Conservation (phyloP, 2,329 filamentous ascomycete genomes). For the Diaporthe sp. region DNA sequence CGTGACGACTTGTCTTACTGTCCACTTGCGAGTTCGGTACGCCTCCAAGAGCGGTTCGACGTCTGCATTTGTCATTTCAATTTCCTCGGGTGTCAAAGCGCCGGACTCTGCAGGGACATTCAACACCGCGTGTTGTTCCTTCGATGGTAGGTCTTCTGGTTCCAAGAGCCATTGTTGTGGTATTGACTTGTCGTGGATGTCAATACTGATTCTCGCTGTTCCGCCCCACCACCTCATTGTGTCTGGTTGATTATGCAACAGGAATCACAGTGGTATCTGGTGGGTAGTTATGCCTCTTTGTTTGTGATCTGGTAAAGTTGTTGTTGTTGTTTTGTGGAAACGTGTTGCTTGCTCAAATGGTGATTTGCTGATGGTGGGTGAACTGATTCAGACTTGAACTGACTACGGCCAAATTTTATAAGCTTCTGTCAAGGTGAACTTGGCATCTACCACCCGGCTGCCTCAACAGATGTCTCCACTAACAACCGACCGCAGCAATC, state of each 20-base stretch:
- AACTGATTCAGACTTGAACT: no score
- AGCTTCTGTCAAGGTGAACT: neutral
- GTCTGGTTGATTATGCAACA: neutral
- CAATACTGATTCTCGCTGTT: slow-evolving; percentile 50
- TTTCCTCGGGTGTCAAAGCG: slow-evolving; percentile 51
- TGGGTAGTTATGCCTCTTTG: no score
- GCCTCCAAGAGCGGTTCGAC: slow-evolving; percentile 48
- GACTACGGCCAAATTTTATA: neutral
- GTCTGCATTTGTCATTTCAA: slow-evolving; percentile 55
- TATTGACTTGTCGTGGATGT: slow-evolving; percentile 52
- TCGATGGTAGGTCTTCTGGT: slow-evolving; percentile 45
- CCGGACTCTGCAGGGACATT: slow-evolving; percentile 47
- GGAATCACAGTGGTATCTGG: neutral
- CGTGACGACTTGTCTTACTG: slow-evolving; percentile 53
- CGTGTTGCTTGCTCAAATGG: neutral
- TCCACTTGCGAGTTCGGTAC: slow-evolving; percentile 44
- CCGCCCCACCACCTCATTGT: slow-evolving; percentile 47
- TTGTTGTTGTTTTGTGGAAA: neutral
- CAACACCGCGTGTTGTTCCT: slow-evolving; percentile 46
- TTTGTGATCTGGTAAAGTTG: no score
- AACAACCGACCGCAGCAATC: neutral
- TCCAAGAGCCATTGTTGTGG: slow-evolving; percentile 52
- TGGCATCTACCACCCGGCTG: neutral
- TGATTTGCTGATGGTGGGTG: neutral
- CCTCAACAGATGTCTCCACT: slow-evolving; percentile 11